Evolutionary conservation across 1,139 yeast species (phyloP).

Genomic region (Diutina pseudorugosa): DNA sequence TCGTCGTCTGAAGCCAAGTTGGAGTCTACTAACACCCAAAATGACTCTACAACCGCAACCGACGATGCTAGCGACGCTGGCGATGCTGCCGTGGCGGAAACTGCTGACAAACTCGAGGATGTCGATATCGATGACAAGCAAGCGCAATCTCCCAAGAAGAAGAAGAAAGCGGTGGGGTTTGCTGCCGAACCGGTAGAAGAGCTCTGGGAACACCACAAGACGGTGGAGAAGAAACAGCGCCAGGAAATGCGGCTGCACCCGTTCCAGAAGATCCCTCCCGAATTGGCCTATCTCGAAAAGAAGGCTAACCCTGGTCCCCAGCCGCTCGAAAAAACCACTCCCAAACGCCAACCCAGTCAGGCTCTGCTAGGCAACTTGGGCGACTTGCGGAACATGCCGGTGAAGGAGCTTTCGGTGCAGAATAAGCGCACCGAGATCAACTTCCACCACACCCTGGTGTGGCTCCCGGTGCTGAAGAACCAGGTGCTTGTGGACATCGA

Average conservation of each 20-base stretch:
- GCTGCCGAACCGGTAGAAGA: constrained; percentile 30
- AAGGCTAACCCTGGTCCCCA: constrained; percentile 13
- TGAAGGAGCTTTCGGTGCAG: constrained; percentile 30
- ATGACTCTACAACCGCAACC: not conserved
- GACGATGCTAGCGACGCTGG: not conserved
- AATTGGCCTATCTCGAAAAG: constrained; percentile 26
- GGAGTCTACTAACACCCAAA: not conserved
- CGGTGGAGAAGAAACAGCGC: constrained; percentile 15
- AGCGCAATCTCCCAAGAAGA: not conserved
- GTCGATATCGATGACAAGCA: not conserved
- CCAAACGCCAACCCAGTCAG: constrained; percentile 6
- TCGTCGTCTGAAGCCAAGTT: not conserved
- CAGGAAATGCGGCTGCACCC: constrained; percentile 18
- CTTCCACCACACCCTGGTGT: constrained; percentile 28
- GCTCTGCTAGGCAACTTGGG: constrained; percentile 14
- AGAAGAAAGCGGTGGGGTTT: constrained; percentile 26
- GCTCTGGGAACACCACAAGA: constrained; percentile 22
- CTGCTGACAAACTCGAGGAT: not conserved
- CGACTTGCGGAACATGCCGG: constrained; percentile 15
- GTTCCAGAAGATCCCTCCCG: constrained; percentile 33
- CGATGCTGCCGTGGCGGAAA: not conserved
- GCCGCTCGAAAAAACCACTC: constrained; percentile 10
- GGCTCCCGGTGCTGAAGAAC: constrained; percentile 21
- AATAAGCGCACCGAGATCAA: constrained; percentile 32
- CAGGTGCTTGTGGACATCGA: constrained; percentile 26